Percentiles rank a stretch among this genome's conserved stretches.
Evolutionary conservation across 306 rosid genomes (phyloP).

Genomic region (Trifolium pratense): DNA sequence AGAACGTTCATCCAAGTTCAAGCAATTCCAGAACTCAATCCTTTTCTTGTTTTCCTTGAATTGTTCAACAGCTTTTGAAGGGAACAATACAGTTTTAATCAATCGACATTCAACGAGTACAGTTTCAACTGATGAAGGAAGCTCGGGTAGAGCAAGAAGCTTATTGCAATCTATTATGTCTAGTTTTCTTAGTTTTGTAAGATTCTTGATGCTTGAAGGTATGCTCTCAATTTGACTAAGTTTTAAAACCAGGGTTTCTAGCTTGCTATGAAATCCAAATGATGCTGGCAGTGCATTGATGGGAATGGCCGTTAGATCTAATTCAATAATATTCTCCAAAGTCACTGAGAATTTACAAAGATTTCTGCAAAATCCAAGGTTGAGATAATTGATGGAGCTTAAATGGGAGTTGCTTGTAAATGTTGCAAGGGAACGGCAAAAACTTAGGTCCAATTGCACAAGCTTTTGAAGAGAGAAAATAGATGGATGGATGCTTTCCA

Average conservation of each 20-base stretch:
- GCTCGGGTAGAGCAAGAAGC: not conserved
- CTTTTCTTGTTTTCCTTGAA: not conserved
- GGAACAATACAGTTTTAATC: not conserved
- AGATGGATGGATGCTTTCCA: not conserved
- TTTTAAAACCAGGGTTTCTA: not conserved
- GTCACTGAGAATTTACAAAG: not conserved
- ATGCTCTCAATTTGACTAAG: not conserved
- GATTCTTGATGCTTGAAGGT: not conserved
- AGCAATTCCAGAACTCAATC: not conserved
- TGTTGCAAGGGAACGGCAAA: not conserved
- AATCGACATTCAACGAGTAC: not conserved
- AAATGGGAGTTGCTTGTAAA: not conserved
- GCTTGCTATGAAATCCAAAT: not conserved
- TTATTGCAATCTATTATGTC: not conserved
- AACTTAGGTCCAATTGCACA: not conserved
- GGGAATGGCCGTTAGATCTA: not conserved
- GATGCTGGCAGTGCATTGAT: not conserved
- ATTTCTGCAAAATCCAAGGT: not conserved
- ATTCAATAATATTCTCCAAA: not conserved
- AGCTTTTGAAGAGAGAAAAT: not conserved
- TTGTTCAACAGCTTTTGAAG: not conserved
- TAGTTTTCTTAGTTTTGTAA: not conserved
- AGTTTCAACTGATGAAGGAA: not conserved
- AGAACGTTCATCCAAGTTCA: not conserved
- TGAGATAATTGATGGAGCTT: not conserved